Base-by-base conservation (phyloP, 208 protist genomes). In the Trypanosoma cruzi region DNA sequence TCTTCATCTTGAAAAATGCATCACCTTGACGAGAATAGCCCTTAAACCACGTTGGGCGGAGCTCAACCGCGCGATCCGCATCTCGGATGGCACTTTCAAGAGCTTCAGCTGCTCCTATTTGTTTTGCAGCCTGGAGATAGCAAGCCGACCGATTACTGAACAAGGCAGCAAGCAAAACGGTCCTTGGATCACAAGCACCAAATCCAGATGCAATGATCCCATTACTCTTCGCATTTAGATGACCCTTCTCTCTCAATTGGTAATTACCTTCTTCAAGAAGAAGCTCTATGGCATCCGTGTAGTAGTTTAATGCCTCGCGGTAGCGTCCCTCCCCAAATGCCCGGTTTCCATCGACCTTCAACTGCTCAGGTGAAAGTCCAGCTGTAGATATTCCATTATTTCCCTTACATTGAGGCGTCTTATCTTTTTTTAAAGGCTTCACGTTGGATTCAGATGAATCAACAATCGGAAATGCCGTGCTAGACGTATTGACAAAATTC, bases 141-240 rank as follows among this genome's bases (percentile, higher is more conserved):
- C 87, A 82, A n/a, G 96, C 95, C n/a, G 93, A 97, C 48, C 97
- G 87, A 80, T 99, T 99, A 69, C 89, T 96, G 85, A 95, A 88
- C 32, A 98, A 74, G 10, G 94, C 83, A n/a, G 96, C 80, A 52
- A 93, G 76, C 22, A 93, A 71, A 32, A 75, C 34, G 22, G 63
- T 55, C 58, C 58, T 68, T 7, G 62, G 34, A 37, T 75, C 62
- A 54, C 32, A 22, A 0, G 4, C 29, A 58, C 26, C n/a, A 24
- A 62, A 42, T 8, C 44, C 32, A 28, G 22, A 22, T 34, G 11
- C 20, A 18, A 40, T 22, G 42, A 26, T 26, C 14, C 4, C 18
- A 59, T 24, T 31, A 53, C 46, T 28, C 16, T 69, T 52, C 2
- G 20, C 24, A 34, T 64, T 62, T 44, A 34, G 22, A 58, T 13